These are phyloP conservation scores for Podospora conica DNA, from an alignment of 495 filamentous ascomycete genomes.

Conservation along the genomic window DNA sequence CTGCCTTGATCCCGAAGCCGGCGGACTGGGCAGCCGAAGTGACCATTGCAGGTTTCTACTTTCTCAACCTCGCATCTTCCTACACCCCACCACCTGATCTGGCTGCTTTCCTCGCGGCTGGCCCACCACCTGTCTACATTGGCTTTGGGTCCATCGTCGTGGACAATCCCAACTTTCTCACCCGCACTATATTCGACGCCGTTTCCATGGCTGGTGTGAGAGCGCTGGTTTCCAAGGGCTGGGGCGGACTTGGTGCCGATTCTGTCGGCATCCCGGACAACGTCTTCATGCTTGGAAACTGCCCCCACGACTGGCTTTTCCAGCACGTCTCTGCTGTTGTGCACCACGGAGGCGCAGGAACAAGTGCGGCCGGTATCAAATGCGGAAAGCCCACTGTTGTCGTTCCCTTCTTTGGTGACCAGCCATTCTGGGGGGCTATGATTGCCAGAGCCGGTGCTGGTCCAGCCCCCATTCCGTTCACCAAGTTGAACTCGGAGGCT, in stretches of 20 bases:
- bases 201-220: slow-evolving; percentile 59
- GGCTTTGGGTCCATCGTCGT: slow-evolving; percentile 81
- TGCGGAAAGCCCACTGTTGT: slow-evolving; percentile 65
- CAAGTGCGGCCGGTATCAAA: slow-evolving; percentile 68
- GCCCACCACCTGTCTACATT: slow-evolving; percentile 69
- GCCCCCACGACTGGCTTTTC: slow-evolving; percentile 82
- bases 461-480: slow-evolving; percentile 63
- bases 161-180: slow-evolving; percentile 63
- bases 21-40: slow-evolving; percentile 58
- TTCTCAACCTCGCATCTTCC: slow-evolving; percentile 55
- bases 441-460: slow-evolving; percentile 67
- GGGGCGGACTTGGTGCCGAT: slow-evolving; percentile 67
- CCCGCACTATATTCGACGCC: slow-evolving; percentile 62
- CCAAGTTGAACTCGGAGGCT: slow-evolving; percentile 55
- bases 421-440: slow-evolving; percentile 79
- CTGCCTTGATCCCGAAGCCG: slow-evolving; percentile 59
- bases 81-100: slow-evolving; percentile 53
- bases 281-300: slow-evolving; percentile 72
- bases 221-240: slow-evolving; percentile 73
- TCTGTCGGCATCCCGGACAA: slow-evolving; percentile 53
- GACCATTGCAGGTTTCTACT: slow-evolving; percentile 59
- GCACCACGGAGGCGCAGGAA: slow-evolving; percentile 79
- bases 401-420: slow-evolving; percentile 81
- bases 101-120: slow-evolving; percentile 48
- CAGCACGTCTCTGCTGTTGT: slow-evolving; percentile 66